These are phyloP conservation scores for Russula vinacea DNA, from an alignment of 768 basidiomycete genomes.

Conservation along the genomic window DNA sequence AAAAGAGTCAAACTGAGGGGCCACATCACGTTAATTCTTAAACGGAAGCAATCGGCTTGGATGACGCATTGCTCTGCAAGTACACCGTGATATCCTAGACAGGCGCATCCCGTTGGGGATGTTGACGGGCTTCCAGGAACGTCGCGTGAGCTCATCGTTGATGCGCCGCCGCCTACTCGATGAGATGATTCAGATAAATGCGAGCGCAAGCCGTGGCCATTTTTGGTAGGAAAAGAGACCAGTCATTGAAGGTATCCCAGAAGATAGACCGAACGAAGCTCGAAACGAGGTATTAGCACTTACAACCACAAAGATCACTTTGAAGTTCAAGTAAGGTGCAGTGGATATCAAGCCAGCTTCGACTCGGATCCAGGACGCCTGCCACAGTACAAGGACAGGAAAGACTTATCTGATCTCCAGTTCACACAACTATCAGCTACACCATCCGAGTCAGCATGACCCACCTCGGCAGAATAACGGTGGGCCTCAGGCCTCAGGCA, in stretches of 20 bases:
- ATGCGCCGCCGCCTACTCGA: not conserved
- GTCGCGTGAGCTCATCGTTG: not conserved
- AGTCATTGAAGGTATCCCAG: not conserved
- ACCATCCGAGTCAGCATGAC: no score
- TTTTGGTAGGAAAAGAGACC: no score
- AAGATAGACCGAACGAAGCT: not conserved
- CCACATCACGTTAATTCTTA: constrained; percentile 22
- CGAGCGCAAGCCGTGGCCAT: not conserved
- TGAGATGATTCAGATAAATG: not conserved
- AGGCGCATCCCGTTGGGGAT: not conserved
- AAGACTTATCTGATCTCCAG: not conserved
- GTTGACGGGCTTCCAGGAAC: not conserved
- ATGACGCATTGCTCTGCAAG: not conserved
- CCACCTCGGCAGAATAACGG: no score
- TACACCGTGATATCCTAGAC: not conserved
- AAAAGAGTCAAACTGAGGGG: constrained; percentile 19
- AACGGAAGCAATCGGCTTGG: not conserved
- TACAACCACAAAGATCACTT: not conserved
- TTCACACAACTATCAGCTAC: no score
- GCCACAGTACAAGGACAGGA: no score
- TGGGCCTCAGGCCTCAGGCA: no score
- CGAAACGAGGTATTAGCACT: no score
- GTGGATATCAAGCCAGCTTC: no score
- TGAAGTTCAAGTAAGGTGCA: not conserved
- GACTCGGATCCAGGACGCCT: no score